These are phyloP conservation scores for Rhynchospora pubera DNA, from an alignment of 176 grass and related monocot genomes.

Conservation along the genomic window DNA sequence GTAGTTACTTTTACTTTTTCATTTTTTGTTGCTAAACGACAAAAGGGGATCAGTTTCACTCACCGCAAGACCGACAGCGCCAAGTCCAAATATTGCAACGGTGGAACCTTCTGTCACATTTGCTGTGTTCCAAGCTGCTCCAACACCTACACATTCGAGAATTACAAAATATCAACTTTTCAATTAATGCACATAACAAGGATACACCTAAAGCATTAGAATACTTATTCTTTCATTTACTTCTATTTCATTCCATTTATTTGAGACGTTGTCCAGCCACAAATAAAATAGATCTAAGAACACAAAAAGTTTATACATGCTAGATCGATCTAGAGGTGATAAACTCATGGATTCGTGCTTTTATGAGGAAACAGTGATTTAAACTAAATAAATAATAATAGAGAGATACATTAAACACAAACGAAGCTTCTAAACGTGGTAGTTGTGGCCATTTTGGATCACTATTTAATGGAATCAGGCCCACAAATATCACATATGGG, in stretches of 20 bases:
- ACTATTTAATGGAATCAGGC: not conserved
- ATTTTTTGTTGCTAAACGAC: not conserved
- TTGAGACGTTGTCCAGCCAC: no score
- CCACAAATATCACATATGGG: not conserved
- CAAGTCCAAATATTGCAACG: slow-evolving; percentile 75
- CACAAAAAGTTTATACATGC: no score
- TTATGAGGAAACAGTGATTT: no score
- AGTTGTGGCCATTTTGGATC: not conserved
- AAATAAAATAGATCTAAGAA: no score
- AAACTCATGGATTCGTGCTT: no score
- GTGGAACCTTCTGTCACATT: slow-evolving; percentile 49
- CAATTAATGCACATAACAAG: no score
- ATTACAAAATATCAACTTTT: not conserved
- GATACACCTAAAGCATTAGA: no score
- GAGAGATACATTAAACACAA: not conserved
- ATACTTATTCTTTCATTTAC: no score
- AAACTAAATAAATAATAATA: not conserved
- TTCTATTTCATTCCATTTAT: no score
- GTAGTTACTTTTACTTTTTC: not conserved
- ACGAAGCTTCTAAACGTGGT: not conserved
- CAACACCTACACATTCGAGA: slow-evolving; percentile 34
- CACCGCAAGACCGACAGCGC: slow-evolving; percentile 78
- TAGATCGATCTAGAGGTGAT: no score
- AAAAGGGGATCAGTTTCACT: not conserved
- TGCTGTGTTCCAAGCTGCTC: slow-evolving; percentile 93